Evolutionary conservation across 352 stramenopile genomes (phyloP).

Genomic region (Pythium dissotocum): DNA sequence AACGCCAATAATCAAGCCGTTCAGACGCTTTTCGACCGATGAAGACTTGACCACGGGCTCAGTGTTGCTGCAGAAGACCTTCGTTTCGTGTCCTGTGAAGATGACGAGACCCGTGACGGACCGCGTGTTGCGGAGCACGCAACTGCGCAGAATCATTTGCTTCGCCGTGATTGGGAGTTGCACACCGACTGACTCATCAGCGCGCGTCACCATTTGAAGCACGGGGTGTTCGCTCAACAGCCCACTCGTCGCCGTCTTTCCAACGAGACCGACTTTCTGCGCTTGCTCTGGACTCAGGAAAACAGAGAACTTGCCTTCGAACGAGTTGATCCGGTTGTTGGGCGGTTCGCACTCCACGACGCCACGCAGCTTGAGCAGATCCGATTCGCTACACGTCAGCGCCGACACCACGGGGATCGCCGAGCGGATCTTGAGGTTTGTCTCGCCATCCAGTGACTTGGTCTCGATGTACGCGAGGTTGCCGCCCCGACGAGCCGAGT

Average conservation of each 20-base stretch:
- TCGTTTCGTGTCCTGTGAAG: conserved; percentile 88
- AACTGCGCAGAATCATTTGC: conserved; percentile 90
- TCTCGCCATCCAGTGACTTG: conserved; percentile 85
- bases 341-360: conserved; percentile 74
- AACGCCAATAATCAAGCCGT: conserved; percentile 69
- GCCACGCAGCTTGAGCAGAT: conserved; percentile 50
- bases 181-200: conserved; percentile 40
- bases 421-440: conserved; percentile 82
- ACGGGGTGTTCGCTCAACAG: conserved; percentile 14
- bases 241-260: not conserved
- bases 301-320: conserved; percentile 72
- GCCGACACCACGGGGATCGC: conserved; percentile 56
- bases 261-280: conserved; percentile 34
- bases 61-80: conserved; percentile 84
- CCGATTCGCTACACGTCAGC: conserved; percentile 24
- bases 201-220: conserved; percentile 32
- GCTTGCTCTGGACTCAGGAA: conserved; percentile 40
- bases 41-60: conserved; percentile 77
- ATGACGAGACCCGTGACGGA: conserved; percentile 84
- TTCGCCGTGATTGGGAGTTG: conserved; percentile 74
- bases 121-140: conserved; percentile 85
- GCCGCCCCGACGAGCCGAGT: conserved; percentile 17
- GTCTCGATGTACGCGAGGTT: conserved; percentile 83
- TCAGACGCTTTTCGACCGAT: conserved; percentile 73
- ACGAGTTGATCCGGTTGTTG: conserved; percentile 86